Conservation (phyloP, 208 protist genomes). For the Leishmania tropica region DNA sequence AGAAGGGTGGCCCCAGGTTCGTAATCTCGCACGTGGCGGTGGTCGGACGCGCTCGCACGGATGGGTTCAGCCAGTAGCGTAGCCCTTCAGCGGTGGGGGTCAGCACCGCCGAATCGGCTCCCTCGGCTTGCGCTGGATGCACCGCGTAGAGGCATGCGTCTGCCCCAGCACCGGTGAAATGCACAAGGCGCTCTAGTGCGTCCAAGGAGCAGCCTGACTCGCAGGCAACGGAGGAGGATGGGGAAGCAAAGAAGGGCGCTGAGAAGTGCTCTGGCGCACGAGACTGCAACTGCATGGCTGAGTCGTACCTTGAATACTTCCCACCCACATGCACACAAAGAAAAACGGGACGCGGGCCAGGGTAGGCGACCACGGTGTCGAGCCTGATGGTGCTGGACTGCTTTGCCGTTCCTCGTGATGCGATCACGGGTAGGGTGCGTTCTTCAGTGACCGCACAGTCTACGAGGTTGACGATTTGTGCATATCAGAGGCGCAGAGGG, state of each 20-base stretch:
- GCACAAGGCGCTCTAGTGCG: constrained; percentile 37
- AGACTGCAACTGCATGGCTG: background rate
- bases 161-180: constrained; percentile 28
- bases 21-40: constrained; percentile 52
- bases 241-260: background rate
- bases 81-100: constrained; percentile 1
- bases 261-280: background rate
- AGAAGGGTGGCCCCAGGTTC: constrained; percentile 35
- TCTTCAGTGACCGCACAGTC: background rate
- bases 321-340: background rate
- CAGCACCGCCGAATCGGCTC: background rate
- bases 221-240: background rate
- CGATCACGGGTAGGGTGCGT: background rate
- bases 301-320: background rate
- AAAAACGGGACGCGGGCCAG: constrained; percentile 8
- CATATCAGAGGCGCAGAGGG: background rate
- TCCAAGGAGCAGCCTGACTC: constrained; percentile 25
- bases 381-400: background rate
- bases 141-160: constrained; percentile 32
- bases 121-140: background rate
- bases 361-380: background rate
- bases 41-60: constrained; percentile 42
- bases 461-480: background rate
- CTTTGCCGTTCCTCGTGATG: background rate
- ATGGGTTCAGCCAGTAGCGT: constrained; percentile 51